phyloP scores from a whole-genome alignment of 2,329 filamentous ascomycete genomes.

The Sporothrix luriei region DNA sequence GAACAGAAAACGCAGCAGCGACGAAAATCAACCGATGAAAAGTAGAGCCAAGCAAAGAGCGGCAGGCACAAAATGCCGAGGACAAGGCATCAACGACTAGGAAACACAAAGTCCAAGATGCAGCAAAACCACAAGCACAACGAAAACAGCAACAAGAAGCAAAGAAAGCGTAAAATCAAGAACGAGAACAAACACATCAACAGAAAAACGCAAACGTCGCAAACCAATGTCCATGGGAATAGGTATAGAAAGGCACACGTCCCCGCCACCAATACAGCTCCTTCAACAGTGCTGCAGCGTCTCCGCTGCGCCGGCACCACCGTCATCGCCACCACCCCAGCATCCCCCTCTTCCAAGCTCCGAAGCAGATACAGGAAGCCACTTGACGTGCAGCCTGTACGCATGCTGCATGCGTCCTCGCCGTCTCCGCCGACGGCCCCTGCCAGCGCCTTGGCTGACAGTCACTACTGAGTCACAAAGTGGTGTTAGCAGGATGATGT shows the following conservation, averaged over 20 bases:
- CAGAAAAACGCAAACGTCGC: neutral
- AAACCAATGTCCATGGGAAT: neutral
- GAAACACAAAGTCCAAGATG: neutral
- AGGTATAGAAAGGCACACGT: neutral
- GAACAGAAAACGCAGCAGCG: neutral
- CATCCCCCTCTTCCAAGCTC: neutral
- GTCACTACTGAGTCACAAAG: neutral
- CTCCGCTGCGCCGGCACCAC: neutral
- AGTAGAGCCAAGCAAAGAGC: neutral
- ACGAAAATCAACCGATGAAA: neutral
- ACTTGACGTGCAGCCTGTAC: constrained; percentile 2
- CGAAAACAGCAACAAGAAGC: too few relatives aligned
- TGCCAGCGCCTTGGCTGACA: constrained; percentile 6
- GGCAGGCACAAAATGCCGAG: neutral
- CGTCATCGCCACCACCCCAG: neutral
- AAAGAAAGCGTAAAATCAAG: too few relatives aligned
- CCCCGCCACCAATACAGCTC: neutral
- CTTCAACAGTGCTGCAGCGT: neutral
- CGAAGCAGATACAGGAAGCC: constrained; percentile 11
- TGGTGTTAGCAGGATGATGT: constrained; percentile 20
- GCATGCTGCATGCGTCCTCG: neutral
- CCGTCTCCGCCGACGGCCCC: neutral
- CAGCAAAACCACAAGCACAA: neutral
- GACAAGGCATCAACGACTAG: neutral
- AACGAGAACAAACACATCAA: neutral